These are phyloP conservation scores for Stereocaulon alpinum DNA, from an alignment of 495 filamentous ascomycete genomes.

Conservation along the genomic window DNA sequence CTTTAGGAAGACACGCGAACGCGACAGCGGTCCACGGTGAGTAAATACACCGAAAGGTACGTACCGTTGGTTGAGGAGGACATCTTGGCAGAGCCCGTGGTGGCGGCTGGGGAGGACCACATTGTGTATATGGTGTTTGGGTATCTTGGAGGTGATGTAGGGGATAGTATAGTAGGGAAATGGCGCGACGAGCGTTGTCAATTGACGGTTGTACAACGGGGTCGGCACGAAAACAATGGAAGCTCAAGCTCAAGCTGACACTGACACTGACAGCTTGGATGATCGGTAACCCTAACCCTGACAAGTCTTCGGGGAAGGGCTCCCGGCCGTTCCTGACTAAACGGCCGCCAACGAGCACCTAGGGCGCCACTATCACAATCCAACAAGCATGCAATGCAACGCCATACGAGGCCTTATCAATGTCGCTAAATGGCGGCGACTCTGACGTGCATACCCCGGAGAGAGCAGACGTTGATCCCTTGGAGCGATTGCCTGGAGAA, in stretches of 20 bases:
- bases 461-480: background rate
- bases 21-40: too few relatives aligned
- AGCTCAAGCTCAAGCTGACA: too few relatives aligned
- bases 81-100: constrained; percentile 10
- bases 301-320: background rate
- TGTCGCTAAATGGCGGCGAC: background rate
- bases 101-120: constrained; percentile 17
- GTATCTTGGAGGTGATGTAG: background rate
- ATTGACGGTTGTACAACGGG: background rate
- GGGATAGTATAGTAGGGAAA: background rate
- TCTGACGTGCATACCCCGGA: background rate
- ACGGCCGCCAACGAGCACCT: background rate
- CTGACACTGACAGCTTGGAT: background rate
- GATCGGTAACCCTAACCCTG: background rate
- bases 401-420: background rate
- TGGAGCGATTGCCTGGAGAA: constrained; percentile 12
- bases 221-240: background rate
- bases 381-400: too few relatives aligned
- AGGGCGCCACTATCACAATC: background rate
- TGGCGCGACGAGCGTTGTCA: background rate
- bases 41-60: too few relatives aligned
- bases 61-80: constrained; percentile 39
- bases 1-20: too few relatives aligned
- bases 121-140: constrained; percentile 3
- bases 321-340: background rate